These are phyloP conservation scores for Phytophthora citricola DNA, from an alignment of 352 stramenopile species.

Conservation along the genomic window DNA sequence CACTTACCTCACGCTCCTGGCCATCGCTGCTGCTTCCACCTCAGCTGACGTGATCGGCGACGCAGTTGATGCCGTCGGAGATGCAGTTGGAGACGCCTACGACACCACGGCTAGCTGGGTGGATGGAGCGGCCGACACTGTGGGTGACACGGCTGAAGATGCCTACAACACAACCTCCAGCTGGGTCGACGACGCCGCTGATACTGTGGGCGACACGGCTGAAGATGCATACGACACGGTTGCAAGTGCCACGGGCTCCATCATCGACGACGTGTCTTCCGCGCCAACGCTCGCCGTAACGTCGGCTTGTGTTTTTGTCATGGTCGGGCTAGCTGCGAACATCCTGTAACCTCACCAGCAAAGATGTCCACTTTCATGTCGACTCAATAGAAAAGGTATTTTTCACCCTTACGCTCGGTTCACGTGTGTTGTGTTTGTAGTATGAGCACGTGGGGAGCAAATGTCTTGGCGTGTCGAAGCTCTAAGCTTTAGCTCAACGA, in stretches of 20 bases:
- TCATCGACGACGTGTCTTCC: slow-evolving; percentile 28
- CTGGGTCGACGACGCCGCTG: slow-evolving; percentile 18
- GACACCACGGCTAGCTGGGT: slow-evolving; percentile 29
- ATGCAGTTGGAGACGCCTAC: slow-evolving; percentile 29
- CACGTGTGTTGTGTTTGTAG: no score
- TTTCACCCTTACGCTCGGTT: neutral
- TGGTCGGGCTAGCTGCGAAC: slow-evolving; percentile 10
- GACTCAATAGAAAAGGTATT: slow-evolving; percentile 9
- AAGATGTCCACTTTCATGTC: slow-evolving; percentile 1
- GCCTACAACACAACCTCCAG: slow-evolving; percentile 22
- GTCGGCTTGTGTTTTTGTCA: slow-evolving; percentile 5
- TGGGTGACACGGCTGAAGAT: slow-evolving; percentile 16
- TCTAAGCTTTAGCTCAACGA: neutral
- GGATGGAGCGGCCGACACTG: slow-evolving; percentile 23
- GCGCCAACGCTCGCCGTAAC: slow-evolving; percentile 15
- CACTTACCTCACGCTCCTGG: slow-evolving; percentile 13
- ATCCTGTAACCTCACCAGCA: slow-evolving; percentile 13
- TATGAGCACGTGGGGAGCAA: no score
- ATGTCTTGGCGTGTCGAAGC: neutral
- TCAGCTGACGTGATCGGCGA: slow-evolving; percentile 32
- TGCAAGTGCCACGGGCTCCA: slow-evolving; percentile 31
- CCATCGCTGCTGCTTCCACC: neutral
- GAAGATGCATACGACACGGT: slow-evolving; percentile 24
- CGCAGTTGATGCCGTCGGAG: slow-evolving; percentile 19
- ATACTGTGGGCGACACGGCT: slow-evolving; percentile 9